Evolutionary conservation across 768 basidiomycete species (phyloP), one percentile per base, ranked within the genome.

Genomic region (Boletus edulis): DNA sequence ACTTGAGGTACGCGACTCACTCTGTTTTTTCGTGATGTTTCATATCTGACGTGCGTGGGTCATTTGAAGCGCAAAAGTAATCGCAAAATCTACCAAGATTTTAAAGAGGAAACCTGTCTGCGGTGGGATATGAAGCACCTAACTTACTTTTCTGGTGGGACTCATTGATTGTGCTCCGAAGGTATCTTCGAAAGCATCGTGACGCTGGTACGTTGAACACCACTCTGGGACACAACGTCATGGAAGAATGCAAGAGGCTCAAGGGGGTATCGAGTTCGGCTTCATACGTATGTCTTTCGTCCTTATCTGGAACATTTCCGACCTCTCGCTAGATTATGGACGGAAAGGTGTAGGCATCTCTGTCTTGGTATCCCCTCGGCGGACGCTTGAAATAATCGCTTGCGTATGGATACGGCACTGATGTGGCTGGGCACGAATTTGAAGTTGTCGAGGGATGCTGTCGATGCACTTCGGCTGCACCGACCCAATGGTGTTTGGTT

Each of bases 51-150:
- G n/a, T 24, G 11, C 8, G 37, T 15, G 7, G n/a, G 14, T 20
- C 14, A 12, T 13, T 29, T 37, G 24, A 59, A 91, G 87, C 80
- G 91, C 17, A 85, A 78, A 70, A 80, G 82, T 62, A 93, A 93
- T 68, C 80, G 86, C 57, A 89, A 85, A 65, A 71, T 92, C 27
- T 91, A 91, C 60, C 72, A 81, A 9, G 87, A 92, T 34, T 93
- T 89, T 69, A 84, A 83, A 61, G 87, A 91, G 67, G 91, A 92
- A 67, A 69, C 81, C 0, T 92, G 91, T 66, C 72, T 84, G 51
- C 79, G 84, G 85, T 85, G 51, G 50, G 67, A 35, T 40, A 4
- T 7, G 27, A 35, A 1, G 22, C 2, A 0, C 20, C 14, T 17
- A 5, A 15, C 15, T 24, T 7, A 11, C 29, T 12, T 39, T 27